A percentile compares a stretch with the other conserved stretches of the same genome.
These are phyloP conservation scores for Botrytis fragariae DNA, from an alignment of 2,329 filamentous ascomycete species.

Conservation along the genomic window DNA sequence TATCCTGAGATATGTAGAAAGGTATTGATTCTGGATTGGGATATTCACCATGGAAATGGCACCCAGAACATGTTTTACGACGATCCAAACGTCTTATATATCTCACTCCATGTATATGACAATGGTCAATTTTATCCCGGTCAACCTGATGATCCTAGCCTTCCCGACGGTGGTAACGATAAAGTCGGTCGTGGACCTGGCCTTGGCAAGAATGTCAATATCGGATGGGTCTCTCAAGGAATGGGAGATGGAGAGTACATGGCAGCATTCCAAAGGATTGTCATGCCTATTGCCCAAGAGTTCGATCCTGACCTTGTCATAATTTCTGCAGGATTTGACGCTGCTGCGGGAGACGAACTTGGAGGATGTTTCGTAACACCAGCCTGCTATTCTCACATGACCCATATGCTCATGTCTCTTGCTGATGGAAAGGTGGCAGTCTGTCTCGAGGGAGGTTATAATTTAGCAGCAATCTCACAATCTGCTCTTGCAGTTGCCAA, in stretches of 20 bases:
- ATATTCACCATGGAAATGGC: conserved; percentile 80
- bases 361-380: conserved; percentile 92
- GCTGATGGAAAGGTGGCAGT: conserved; percentile 87
- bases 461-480: conserved; percentile 85
- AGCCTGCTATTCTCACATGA: conserved; percentile 95
- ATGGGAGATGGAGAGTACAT: conserved; percentile 98
- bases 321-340: conserved; percentile 93
- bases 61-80: conserved; percentile 95
- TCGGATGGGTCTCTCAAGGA: conserved; percentile 64
- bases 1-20: conserved; percentile 81
- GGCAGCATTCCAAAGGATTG: conserved; percentile 89
- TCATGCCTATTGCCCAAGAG: conserved; percentile 94
- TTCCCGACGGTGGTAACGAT: conserved; percentile 60
- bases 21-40: conserved; percentile 91
- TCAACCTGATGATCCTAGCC: conserved; percentile 57
- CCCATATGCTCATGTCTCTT: conserved; percentile 96
- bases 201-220: conserved; percentile 63
- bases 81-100: conserved; percentile 91
- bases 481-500: conserved; percentile 88
- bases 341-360: conserved; percentile 87
- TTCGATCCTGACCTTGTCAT: conserved; percentile 95
- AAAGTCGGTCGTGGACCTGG: conserved; percentile 56
- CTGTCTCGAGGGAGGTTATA: conserved; percentile 94
- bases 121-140: conserved; percentile 84
- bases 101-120: conserved; percentile 87